phyloP scores from a whole-genome alignment of 495 filamentous ascomycete genomes.

The Daldinia loculata region DNA sequence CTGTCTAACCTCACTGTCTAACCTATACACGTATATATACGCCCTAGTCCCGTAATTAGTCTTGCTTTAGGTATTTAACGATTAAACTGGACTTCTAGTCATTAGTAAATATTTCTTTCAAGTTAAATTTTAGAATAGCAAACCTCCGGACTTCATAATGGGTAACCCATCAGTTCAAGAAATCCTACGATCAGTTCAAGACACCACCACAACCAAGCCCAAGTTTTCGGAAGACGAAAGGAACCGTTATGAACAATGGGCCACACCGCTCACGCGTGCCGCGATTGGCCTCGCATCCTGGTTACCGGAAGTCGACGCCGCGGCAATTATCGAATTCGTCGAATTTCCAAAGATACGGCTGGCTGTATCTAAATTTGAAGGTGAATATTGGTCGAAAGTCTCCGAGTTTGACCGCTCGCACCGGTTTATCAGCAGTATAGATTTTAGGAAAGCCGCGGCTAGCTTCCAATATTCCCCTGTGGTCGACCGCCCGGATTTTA shows the following conservation, averaged over 20 bases:
- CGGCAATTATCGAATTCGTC: background rate
- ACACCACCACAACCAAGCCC: background rate
- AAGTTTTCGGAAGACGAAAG: background rate
- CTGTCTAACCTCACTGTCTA: too few species aligned
- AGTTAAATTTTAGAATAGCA: background rate
- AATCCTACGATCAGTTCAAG: background rate
- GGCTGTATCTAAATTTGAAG: background rate
- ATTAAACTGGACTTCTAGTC: too few species aligned
- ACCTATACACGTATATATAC: too few species aligned
- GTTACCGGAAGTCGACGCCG: background rate
- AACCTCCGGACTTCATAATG: background rate
- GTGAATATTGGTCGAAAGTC: background rate
- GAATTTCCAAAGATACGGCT: background rate
- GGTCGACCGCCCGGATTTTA: background rate
- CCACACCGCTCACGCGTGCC: background rate
- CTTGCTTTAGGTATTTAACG: too few species aligned
- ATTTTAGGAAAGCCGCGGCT: too few species aligned
- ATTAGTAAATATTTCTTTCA: background rate
- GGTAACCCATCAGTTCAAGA: background rate
- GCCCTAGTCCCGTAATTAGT: too few species aligned
- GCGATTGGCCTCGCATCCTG: background rate
- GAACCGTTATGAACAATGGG: background rate
- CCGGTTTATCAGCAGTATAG: too few species aligned
- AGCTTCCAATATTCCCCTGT: too few species aligned
- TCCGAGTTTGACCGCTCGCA: background rate